Evolutionary conservation across 805 yeast genomes (phyloP).

Genomic region (Kuraishia floccosa): DNA sequence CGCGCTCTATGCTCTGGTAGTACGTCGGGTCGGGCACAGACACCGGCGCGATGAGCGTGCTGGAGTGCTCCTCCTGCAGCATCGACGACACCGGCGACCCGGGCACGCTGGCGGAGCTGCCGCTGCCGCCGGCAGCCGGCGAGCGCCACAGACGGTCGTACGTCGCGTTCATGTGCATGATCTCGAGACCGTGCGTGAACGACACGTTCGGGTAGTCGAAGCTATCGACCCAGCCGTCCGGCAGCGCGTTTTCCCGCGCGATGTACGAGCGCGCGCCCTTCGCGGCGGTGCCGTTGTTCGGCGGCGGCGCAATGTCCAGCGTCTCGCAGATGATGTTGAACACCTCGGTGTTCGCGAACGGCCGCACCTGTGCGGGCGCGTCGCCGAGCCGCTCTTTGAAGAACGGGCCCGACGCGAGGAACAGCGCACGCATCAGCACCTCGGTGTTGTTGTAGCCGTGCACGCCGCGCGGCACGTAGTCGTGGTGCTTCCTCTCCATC

Average conservation of each 20-base stretch:
- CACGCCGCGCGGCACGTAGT: constrained; percentile 60
- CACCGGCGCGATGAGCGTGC: constrained; percentile 4
- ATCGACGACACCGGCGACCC: constrained; percentile 3
- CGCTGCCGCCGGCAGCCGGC: background rate
- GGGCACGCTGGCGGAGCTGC: constrained; percentile 1
- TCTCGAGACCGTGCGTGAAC: constrained; percentile 28
- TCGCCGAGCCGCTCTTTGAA: constrained; percentile 25
- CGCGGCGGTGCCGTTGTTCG: constrained; percentile 44
- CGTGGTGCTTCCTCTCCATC: constrained; percentile 29
- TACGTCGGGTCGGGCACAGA: constrained; percentile 6
- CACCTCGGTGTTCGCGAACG: constrained; percentile 64
- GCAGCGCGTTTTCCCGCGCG: constrained; percentile 16
- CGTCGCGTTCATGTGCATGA: constrained; percentile 33
- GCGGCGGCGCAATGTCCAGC: constrained; percentile 36
- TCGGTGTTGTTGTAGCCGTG: constrained; percentile 80
- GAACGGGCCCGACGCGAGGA: constrained; percentile 74
- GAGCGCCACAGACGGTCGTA: constrained; percentile 31
- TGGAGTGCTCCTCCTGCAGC: constrained; percentile 3
- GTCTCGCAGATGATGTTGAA: constrained; percentile 68
- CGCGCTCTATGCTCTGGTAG: constrained; percentile 2
- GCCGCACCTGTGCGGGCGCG: constrained; percentile 28
- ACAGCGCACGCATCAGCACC: constrained; percentile 73
- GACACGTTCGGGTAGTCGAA: constrained; percentile 37
- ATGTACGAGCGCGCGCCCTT: constrained; percentile 12
- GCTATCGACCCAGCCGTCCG: constrained; percentile 34